Evolutionary conservation across 371 early-diverging fungal genomes (phyloP).

Genomic region (Actinomucor elegans): DNA sequence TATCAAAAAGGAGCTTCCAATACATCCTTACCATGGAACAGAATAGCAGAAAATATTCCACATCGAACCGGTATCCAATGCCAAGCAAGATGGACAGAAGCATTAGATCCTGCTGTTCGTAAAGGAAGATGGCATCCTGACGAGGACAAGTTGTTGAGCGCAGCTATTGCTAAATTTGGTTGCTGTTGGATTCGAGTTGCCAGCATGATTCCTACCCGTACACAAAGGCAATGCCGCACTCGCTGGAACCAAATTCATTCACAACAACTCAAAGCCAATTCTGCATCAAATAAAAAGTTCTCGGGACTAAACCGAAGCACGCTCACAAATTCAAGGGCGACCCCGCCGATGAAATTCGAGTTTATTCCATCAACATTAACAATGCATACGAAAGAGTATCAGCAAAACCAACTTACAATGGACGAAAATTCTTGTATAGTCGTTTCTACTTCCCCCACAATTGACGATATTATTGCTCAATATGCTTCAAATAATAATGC

Average conservation of each 20-base stretch:
- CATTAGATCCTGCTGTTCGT: slow-evolving; percentile 54
- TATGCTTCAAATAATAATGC: not conserved
- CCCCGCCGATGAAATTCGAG: not conserved
- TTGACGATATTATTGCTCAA: not conserved
- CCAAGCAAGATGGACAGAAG: slow-evolving; percentile 63
- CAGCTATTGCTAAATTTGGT: slow-evolving; percentile 34
- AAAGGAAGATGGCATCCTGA: slow-evolving; percentile 55
- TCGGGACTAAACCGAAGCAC: not conserved
- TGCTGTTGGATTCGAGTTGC: slow-evolving; percentile 64
- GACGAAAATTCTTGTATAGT: not conserved
- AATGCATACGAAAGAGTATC: not conserved
- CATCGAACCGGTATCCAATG: slow-evolving; percentile 57
- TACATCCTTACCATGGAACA: slow-evolving; percentile 19
- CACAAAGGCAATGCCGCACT: slow-evolving; percentile 63
- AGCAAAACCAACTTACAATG: not conserved
- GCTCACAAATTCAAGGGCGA: not conserved
- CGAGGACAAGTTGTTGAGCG: slow-evolving; percentile 48
- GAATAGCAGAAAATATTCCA: slow-evolving; percentile 16
- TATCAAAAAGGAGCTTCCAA: not conserved
- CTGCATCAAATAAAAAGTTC: not conserved
- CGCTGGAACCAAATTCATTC: slow-evolving; percentile 19
- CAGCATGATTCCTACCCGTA: slow-evolving; percentile 49
- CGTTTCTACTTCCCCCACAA: not conserved
- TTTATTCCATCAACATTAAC: not conserved
- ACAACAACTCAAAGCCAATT: slow-evolving; percentile 25